Base-by-base conservation (phyloP, 1,284 basidiomycete genomes). In the Boletus mariae region DNA sequence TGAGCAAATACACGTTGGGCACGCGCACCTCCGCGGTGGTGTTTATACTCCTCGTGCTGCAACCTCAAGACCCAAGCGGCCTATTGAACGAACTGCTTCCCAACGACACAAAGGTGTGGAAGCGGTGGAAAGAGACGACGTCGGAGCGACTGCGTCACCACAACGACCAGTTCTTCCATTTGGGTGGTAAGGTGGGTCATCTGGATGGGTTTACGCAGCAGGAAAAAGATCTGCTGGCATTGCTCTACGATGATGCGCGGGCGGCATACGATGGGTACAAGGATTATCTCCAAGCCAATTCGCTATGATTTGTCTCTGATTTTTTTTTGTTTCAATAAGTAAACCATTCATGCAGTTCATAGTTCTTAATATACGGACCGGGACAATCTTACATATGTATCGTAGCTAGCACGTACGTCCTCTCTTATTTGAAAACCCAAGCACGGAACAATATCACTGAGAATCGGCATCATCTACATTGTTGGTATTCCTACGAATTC, bases 61-160 rank as follows among this genome's bases (percentile, higher is more conserved):
- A 52, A 11, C 46, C 45, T 0, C 50, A 53, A 28, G 61, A 67
- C 5, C 61, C 62, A 1, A 44, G 9, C 2, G 35, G 37, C 8
- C 42, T 67, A 4, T 49, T 64, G 7, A 32, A 67, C 3, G 66
- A 62, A 26, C n/a, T 67, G 0, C 51, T 65, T 25, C 62, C 64
- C 3, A 66, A 66, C 12, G 57, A 68, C 5, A 66, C 65, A 47
- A 58, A 41, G 31, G 62, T 64, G 5, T 68, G 62, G 62, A 64
- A 4, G 29, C 37, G 26, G 2, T 65, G 64, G 63, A 68, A 68
- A 44, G 38, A 41, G 2, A 49, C 47, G 1, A 40, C 68, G 2
- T 9, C 56, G 38, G 43, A 44, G 13, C 51, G 31, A 7, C 37
- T 65, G 25, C 40, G 31, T 23, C 49, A 31, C 1, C 37, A 23